Evolutionary conservation across 2,329 filamentous ascomycete genomes (phyloP).

Genomic region (Trichoderma aggressivum): DNA sequence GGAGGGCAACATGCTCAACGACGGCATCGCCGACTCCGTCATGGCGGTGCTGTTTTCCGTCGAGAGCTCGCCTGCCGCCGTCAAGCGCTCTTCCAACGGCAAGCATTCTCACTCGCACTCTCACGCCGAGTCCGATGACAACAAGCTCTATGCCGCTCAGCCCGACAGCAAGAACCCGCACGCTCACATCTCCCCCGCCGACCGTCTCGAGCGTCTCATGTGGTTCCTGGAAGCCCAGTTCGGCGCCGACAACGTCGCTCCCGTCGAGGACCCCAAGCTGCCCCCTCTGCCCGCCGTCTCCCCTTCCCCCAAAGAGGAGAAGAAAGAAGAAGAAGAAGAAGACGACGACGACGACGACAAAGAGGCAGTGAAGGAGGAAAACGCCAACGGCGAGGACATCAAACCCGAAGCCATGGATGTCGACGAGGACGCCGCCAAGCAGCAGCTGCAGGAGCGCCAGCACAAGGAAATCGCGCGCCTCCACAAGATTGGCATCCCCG

Average conservation of each 20-base stretch:
- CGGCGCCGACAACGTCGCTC: slow-evolving; percentile 74
- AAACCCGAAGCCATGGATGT: neutral
- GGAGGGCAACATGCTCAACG: slow-evolving; percentile 97
- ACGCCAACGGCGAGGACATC: neutral
- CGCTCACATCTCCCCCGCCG: slow-evolving; percentile 64
- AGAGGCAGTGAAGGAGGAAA: neutral
- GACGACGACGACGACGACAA: neutral
- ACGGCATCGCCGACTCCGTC: slow-evolving; percentile 95
- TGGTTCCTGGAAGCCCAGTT: slow-evolving; percentile 98
- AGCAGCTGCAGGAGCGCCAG: slow-evolving; percentile 52
- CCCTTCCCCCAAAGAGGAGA: slow-evolving; percentile 24
- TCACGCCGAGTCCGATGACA: neutral
- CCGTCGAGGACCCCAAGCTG: slow-evolving; percentile 65
- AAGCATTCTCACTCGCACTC: slow-evolving; percentile 33
- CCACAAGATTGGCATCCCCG: slow-evolving; percentile 80
- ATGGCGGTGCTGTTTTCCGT: slow-evolving; percentile 89
- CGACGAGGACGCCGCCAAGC: neutral
- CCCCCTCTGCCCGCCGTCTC: slow-evolving; percentile 33
- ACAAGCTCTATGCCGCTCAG: slow-evolving; percentile 42
- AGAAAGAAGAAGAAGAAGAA: neutral
- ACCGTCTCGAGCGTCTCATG: slow-evolving; percentile 79
- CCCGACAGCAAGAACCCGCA: slow-evolving; percentile 61
- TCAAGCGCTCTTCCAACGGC: slow-evolving; percentile 60
- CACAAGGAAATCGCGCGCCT: slow-evolving; percentile 72
- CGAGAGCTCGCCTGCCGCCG: slow-evolving; percentile 90